phyloP scores from a whole-genome alignment of 306 rosid genomes.

The Gleditsia sinensis region DNA sequence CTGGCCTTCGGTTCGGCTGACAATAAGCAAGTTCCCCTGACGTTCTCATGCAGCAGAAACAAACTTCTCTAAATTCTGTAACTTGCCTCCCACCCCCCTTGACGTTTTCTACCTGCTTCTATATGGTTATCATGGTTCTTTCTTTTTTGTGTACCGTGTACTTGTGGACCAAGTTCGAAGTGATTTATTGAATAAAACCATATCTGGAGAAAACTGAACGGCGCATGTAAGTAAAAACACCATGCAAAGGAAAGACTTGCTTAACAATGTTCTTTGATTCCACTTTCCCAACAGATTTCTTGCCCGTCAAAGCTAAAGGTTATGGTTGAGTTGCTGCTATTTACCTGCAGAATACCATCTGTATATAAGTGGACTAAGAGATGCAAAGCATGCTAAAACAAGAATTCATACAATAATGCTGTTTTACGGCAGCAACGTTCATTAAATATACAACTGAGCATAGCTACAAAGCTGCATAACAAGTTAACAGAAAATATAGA shows the following conservation, averaged over 20 bases:
- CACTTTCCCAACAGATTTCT: conserved; percentile 66
- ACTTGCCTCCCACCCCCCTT: too few species aligned
- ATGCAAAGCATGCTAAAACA: conserved; percentile 15
- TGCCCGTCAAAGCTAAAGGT: conserved; percentile 59
- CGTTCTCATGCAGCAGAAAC: too few species aligned
- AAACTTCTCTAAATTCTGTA: too few species aligned
- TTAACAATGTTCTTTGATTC: conserved; percentile 70
- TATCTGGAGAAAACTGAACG: conserved; percentile 26
- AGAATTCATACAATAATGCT: background rate
- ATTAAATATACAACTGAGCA: background rate
- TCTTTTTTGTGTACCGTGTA: too few species aligned
- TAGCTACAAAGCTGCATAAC: background rate
- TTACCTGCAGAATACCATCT: conserved; percentile 57
- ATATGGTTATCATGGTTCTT: too few species aligned
- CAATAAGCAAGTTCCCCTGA: too few species aligned
- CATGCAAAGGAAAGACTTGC: conserved; percentile 93
- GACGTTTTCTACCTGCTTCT: too few species aligned
- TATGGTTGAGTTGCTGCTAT: conserved; percentile 47
- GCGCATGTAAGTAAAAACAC: conserved; percentile 50
- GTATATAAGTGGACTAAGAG: background rate
- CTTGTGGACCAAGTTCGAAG: too few species aligned
- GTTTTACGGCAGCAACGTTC: conserved; percentile 25
- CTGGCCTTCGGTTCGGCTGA: too few species aligned
- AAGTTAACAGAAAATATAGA: background rate
- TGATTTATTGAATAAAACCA: too few species aligned